Conservation (phyloP, 306 rosid genomes). For the Dicorynia guianensis region DNA sequence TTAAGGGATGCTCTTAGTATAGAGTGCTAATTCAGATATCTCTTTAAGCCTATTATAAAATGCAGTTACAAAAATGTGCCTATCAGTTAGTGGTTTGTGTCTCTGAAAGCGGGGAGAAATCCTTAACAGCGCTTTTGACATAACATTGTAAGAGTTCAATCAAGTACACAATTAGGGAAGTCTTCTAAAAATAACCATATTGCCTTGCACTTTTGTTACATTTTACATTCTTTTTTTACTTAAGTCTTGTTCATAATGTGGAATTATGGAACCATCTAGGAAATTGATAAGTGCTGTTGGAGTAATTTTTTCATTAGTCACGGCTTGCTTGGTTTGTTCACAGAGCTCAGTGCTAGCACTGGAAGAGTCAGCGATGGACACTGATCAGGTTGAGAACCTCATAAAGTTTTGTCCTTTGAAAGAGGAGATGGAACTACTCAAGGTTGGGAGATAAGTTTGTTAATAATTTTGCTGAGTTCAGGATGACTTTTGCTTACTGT, state of each 20-base stretch:
- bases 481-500: background rate
- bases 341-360: conserved; percentile 84
- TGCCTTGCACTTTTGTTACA: too few species aligned
- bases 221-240: too few species aligned
- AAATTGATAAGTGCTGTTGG: too few species aligned
- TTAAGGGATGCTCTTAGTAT: too few species aligned
- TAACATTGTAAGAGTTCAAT: too few species aligned
- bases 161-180: too few species aligned
- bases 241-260: too few species aligned
- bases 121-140: too few species aligned
- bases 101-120: too few species aligned
- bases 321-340: conserved; percentile 38
- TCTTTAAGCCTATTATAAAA: background rate
- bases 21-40: too few species aligned
- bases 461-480: conserved; percentile 35
- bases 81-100: background rate
- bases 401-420: conserved; percentile 90
- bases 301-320: background rate
- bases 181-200: too few species aligned
- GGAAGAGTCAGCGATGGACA: conserved; percentile 79
- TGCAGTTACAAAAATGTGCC: background rate
- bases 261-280: too few species aligned
- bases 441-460: conserved; percentile 56
- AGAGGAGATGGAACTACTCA: conserved; percentile 92
- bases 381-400: conserved; percentile 88